Evolutionary conservation across 2,329 filamentous ascomycete species (phyloP), one percentile per base, ranked within the genome.

Genomic region (Pyrenochaeta sp.): DNA sequence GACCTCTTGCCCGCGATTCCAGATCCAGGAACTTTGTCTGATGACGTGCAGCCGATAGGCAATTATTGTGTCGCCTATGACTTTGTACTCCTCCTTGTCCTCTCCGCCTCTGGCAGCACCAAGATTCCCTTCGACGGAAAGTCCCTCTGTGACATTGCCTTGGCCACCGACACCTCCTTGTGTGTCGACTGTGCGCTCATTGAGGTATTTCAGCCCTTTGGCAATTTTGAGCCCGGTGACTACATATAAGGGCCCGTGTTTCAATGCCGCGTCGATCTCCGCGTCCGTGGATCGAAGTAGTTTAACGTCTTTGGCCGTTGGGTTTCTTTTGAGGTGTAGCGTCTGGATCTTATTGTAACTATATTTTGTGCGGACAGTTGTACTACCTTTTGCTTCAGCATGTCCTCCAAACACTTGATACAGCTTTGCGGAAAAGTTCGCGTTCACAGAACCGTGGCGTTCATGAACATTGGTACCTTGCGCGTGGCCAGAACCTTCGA

Each of bases 191-290:
- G 13, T 11, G 29, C 15, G 29, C 4, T 17, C 10, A 17, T 14
- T 31, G 13, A 15, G 18, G 29, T 35, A 35, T 21, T 22, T 22
- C 6, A 21, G 18, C 15, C 32, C 32, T 24, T 24, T 35, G 9
- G 21, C 32, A 35, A 21, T 22, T n/a, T 23, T 35, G 8, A 22
- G 32, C 4, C 32, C 32, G 4, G 32, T 22, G 15, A 35, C 32
- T n/a, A 35, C 22, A 19, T 22, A 35, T n/a, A 35, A 15, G 6
- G 32, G 32, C 10, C 32, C 32, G 4, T 10, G 13, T 6, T 20
- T 21, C 6, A 35, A 15, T 6, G 17, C 32, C n/a, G 11, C 21
- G 7, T 35, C 5, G 19, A 35, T 9, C 7, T 22, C 32, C 4
- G 20, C 6, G 13, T 35, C 18, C 18, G 18, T 11, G 17, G 20